A percentile compares a stretch with the other conserved stretches of the same genome.
Conservation (phyloP, 768 basidiomycete species). For the Termitomyces sp. region DNA sequence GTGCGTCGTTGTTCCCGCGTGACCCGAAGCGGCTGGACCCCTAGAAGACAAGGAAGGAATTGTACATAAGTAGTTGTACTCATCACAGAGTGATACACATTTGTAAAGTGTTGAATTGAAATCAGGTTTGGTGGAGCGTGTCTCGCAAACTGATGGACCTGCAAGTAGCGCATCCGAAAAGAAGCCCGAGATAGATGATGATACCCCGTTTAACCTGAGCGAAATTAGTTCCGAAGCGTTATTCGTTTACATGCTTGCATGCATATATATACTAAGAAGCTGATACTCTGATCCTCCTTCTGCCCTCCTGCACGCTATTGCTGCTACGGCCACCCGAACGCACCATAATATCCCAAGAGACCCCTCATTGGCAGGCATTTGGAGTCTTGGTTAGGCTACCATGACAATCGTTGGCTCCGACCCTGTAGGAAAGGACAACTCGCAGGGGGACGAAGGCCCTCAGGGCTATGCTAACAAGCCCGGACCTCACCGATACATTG, state of each 20-base stretch:
- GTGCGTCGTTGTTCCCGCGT: conserved; percentile 92
- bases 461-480: conserved; percentile 21
- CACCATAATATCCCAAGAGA: not conserved
- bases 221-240: conserved; percentile 17
- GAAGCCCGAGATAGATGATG: conserved; percentile 24
- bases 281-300: conserved; percentile 3
- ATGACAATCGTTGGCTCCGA: conserved; percentile 22
- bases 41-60: conserved; percentile 28
- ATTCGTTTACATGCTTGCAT: conserved; percentile 10
- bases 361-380: not conserved
- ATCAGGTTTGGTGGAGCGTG: not conserved
- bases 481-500: conserved; percentile 41
- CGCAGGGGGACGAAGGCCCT: conserved; percentile 12
- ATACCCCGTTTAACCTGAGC: conserved; percentile 20
- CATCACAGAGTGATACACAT: too few relatives aligned
- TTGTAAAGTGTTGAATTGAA: not conserved
- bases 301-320: conserved; percentile 5
- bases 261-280: conserved; percentile 7
- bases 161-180: conserved; percentile 25
- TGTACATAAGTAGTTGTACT: too few relatives aligned
- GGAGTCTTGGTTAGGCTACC: conserved; percentile 2
- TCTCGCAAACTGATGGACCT: not conserved
- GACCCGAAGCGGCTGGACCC: conserved; percentile 95
- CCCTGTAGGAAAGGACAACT: conserved; percentile 19
- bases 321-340: not conserved